Evolutionary conservation across 257 asterid species (phyloP), one percentile per base, ranked within the genome.

Genomic region (Mitragyna speciosa): DNA sequence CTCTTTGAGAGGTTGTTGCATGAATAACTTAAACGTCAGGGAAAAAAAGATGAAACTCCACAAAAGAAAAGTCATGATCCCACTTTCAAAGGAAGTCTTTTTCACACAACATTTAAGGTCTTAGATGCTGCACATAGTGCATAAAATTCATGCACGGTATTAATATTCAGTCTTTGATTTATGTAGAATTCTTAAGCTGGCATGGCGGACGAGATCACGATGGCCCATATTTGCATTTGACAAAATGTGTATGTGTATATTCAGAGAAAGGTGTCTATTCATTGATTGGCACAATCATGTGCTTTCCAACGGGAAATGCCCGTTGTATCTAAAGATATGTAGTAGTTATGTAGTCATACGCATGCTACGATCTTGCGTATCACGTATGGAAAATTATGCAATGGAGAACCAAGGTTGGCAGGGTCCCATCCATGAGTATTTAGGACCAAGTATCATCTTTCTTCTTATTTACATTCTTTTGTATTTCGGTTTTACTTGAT

Each of bases 21-120:
- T 16, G 24, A 56, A 78, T 43, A 30, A 78, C 52, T 41, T 33
- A n/a, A 33, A 20, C n/a, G 70, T 71, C 6, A 39, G 47, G 24
- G 54, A 45, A 12, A 64, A 19, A 30, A 19, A 5, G 51, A 30
- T 1, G 64, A 61, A 61, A 31, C 41, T 67, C 47, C 24, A 69
- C 14, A 8, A 11, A 63, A 17, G 67, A 67, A 49, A 73, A 45
- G 81, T 67, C 76, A 67, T 68, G 43, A 12, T 17, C 20, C 48
- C 33, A 66, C 33, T 45, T 45, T 51, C 64, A 47, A 72, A 45
- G 33, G 73, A 48, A 72, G 73, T 30, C 72, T 79, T 79, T 61
- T 72, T 61, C 16, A 59, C 31, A 5, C 39, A 58, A 71, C 82
- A 79, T 79, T 71, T 79, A 79, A 41, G 82, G 77, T 75, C 28